Conservation (phyloP, 1,284 basidiomycete genomes). For the Hortiboletus rubellus region DNA sequence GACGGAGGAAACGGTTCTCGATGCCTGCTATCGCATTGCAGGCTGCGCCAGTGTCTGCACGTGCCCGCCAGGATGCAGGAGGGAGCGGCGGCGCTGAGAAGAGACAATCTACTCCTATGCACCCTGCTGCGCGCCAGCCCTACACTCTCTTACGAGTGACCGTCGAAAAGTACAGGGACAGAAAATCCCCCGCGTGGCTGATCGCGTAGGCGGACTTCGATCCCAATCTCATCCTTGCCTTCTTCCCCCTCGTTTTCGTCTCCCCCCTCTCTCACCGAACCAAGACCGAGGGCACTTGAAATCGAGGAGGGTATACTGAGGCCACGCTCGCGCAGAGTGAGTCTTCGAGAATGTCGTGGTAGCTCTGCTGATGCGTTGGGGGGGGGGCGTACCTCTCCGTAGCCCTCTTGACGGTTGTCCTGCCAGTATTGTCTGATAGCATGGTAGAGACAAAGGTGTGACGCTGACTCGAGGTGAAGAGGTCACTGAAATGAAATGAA, state of each 20-base stretch:
- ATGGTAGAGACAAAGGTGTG: too few relatives aligned
- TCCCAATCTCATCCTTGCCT: slow-evolving; percentile 16
- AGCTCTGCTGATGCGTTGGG: slow-evolving; percentile 55
- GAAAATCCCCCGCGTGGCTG: neutral
- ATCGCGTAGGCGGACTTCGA: neutral
- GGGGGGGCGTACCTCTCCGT: slow-evolving; percentile 22
- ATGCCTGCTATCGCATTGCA: slow-evolving; percentile 64
- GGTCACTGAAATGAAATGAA: too few relatives aligned
- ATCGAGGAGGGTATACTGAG: slow-evolving; percentile 35
- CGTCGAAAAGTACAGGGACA: slow-evolving; percentile 1
- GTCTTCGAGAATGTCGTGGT: slow-evolving; percentile 63
- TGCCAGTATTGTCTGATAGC: too few relatives aligned
- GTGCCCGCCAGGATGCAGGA: slow-evolving; percentile 35
- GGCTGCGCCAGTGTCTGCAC: slow-evolving; percentile 71
- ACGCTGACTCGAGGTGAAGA: too few relatives aligned
- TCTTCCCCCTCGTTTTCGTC: too few relatives aligned
- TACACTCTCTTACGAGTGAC: slow-evolving; percentile 7
- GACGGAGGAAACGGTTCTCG: slow-evolving; percentile 68
- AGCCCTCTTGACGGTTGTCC: slow-evolving; percentile 8
- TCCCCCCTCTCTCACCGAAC: slow-evolving; percentile 32
- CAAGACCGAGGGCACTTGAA: slow-evolving; percentile 28
- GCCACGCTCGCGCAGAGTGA: slow-evolving; percentile 43
- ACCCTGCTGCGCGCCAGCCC: neutral
- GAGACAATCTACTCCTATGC: too few relatives aligned
- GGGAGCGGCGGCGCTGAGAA: too few relatives aligned